phyloP scores from a whole-genome alignment of 2,329 filamentous ascomycete genomes.

The Fusarium illudens region DNA sequence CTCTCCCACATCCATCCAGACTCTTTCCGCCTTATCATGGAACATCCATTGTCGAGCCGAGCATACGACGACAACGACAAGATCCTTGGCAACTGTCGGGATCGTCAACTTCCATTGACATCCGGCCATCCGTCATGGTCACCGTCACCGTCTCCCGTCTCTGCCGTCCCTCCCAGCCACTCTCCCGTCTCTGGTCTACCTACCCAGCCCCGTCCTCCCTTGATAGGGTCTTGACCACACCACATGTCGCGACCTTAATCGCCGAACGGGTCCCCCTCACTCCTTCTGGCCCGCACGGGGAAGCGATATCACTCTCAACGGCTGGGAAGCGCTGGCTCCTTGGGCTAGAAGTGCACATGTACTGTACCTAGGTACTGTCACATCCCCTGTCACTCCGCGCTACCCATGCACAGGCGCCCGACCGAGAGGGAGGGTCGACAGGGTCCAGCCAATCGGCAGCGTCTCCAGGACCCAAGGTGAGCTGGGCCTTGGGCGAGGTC shows the following conservation, averaged over 20 bases:
- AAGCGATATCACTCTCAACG: conserved; percentile 15
- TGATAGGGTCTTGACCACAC: conserved; percentile 40
- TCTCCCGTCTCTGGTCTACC: conserved; percentile 6
- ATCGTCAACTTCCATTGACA: conserved; percentile 20
- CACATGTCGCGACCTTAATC: conserved; percentile 41
- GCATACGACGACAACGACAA: neutral
- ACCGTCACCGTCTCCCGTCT: conserved; percentile 9
- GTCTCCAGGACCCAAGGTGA: conserved; percentile 15
- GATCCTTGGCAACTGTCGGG: conserved; percentile 6
- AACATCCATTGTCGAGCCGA: neutral
- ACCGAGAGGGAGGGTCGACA: conserved; percentile 14
- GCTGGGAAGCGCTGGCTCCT: neutral
- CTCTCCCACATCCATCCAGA: neutral
- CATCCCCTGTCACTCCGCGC: conserved; percentile 13
- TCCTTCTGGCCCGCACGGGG: conserved; percentile 9
- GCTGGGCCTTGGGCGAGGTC: neutral
- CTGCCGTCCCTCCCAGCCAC: conserved; percentile 11
- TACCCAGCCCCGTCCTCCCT: conserved; percentile 30
- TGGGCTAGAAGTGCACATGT: neutral
- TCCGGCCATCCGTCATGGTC: conserved; percentile 26
- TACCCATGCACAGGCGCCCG: conserved; percentile 40
- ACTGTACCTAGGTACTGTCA: no score
- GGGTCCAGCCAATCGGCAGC: conserved; percentile 34
- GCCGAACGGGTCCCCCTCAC: conserved; percentile 21
- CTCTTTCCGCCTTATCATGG: neutral